Evolutionary conservation across 805 yeast species (phyloP).

Genomic region (Debaryomyces prosopidis): DNA sequence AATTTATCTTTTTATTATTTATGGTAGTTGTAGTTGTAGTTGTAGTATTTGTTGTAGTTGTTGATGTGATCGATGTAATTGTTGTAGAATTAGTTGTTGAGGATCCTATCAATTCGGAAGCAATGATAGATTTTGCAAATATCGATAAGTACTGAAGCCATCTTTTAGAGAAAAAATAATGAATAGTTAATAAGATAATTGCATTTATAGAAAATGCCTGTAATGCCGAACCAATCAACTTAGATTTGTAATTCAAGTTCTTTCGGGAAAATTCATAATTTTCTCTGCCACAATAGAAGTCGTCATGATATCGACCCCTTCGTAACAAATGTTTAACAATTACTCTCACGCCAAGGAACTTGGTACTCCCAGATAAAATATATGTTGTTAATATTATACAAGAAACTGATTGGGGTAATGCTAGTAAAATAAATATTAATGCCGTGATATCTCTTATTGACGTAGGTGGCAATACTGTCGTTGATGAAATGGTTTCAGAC

Average conservation of each 20-base stretch:
- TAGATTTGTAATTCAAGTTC: neutral
- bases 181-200: conserved; percentile 21
- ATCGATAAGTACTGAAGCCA: conserved; percentile 25
- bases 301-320: conserved; percentile 6
- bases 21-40: conserved; percentile 1
- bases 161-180: conserved; percentile 14
- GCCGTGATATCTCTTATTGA: conserved; percentile 34
- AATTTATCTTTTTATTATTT: conserved; percentile 7
- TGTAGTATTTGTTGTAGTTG: conserved; percentile 8
- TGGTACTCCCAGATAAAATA: conserved; percentile 15
- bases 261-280: neutral
- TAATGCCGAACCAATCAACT: conserved; percentile 16
- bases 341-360: conserved; percentile 26
- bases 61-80: conserved; percentile 20
- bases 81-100: conserved; percentile 19
- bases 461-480: conserved; percentile 19
- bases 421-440: conserved; percentile 27
- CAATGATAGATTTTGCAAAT: conserved; percentile 30
- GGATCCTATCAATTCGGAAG: conserved; percentile 30
- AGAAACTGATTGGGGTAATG: conserved; percentile 27
- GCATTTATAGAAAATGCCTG: conserved; percentile 25
- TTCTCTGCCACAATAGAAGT: conserved; percentile 1
- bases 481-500: neutral
- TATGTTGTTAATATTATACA: conserved; percentile 20
- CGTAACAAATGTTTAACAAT: conserved; percentile 13